A percentile compares a stretch with the other conserved stretches of the same genome.
Conservation (phyloP, 345 rosid genomes). For the Ceriops zippeliana region DNA sequence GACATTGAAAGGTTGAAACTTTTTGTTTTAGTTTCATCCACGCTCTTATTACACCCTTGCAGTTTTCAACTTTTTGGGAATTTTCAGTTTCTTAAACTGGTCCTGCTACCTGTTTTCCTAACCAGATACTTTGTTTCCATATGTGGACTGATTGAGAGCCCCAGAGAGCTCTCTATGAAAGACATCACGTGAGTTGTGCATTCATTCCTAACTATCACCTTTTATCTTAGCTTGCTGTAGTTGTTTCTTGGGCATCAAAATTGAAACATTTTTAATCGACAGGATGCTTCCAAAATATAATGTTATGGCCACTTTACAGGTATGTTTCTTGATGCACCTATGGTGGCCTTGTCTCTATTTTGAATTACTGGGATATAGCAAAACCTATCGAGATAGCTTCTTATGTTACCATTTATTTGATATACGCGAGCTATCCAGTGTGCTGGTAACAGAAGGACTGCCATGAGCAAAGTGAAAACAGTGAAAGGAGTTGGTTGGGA, state of each 20-base stretch:
- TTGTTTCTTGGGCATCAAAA: neutral
- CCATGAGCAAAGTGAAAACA: conserved; percentile 77
- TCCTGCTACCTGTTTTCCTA: conserved; percentile 8
- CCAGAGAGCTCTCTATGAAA: conserved; percentile 54
- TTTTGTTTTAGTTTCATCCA: conserved; percentile 5
- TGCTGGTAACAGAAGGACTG: conserved; percentile 97
- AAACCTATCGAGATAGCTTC: neutral
- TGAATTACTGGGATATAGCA: neutral
- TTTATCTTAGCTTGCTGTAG: neutral
- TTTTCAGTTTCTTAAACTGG: conserved; percentile 10
- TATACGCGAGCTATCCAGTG: conserved; percentile 46
- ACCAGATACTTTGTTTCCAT: conserved; percentile 59
- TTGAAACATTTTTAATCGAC: conserved; percentile 21
- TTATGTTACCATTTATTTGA: conserved; percentile 8
- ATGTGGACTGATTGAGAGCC: conserved; percentile 47
- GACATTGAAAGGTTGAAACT: conserved; percentile 53
- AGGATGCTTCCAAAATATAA: conserved; percentile 78
- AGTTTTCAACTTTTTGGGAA: neutral
- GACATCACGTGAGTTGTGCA: conserved; percentile 58
- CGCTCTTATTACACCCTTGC: neutral
- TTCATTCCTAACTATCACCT: neutral
- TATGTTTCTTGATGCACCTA: conserved; percentile 10
- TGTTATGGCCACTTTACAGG: conserved; percentile 85
- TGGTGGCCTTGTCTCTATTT: neutral
- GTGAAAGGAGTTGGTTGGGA: conserved; percentile 99